A percentile compares a stretch with the other conserved stretches of the same genome.
Evolutionary conservation across 2,329 filamentous ascomycete genomes (phyloP).

Genomic region (Tothia fuscella): DNA sequence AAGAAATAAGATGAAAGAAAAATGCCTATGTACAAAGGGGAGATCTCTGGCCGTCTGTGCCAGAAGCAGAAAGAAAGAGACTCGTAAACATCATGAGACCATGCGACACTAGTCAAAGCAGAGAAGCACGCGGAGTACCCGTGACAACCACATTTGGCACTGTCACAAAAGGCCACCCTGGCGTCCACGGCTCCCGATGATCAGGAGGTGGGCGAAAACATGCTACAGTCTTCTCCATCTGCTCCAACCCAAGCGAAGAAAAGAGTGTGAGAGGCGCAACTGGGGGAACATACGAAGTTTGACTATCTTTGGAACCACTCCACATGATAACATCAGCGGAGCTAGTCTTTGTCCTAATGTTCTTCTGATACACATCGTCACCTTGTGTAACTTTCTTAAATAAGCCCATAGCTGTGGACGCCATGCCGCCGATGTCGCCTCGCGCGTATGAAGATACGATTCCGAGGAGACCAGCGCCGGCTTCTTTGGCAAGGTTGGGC

Average conservation of each 20-base stretch:
- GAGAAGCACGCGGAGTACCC: too few species aligned
- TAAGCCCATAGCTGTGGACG: slow-evolving; percentile 66
- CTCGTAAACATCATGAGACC: not conserved
- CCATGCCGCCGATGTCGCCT: slow-evolving; percentile 73
- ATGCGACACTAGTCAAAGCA: too few species aligned
- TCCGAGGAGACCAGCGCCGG: slow-evolving; percentile 57
- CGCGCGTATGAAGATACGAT: slow-evolving; percentile 67
- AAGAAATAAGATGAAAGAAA: not conserved
- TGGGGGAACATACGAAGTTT: slow-evolving; percentile 64
- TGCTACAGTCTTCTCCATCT: too few species aligned
- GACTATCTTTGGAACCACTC: slow-evolving; percentile 90
- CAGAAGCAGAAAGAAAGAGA: too few species aligned
- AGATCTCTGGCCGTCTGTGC: too few species aligned
- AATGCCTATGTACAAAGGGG: slow-evolving; percentile 2
- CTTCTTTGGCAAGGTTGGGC: slow-evolving; percentile 70
- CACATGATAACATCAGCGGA: slow-evolving; percentile 96
- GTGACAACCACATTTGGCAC: too few species aligned
- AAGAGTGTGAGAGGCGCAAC: slow-evolving; percentile 5
- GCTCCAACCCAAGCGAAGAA: not conserved
- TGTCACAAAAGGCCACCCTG: too few species aligned
- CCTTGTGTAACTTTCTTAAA: slow-evolving; percentile 79
- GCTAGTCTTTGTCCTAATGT: slow-evolving; percentile 79
- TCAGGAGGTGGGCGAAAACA: not conserved
- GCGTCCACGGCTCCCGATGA: not conserved
- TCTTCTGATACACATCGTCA: slow-evolving; percentile 66